Conservation (phyloP, 164 flowering plant genomes). For the Umbilicus rupestris region DNA sequence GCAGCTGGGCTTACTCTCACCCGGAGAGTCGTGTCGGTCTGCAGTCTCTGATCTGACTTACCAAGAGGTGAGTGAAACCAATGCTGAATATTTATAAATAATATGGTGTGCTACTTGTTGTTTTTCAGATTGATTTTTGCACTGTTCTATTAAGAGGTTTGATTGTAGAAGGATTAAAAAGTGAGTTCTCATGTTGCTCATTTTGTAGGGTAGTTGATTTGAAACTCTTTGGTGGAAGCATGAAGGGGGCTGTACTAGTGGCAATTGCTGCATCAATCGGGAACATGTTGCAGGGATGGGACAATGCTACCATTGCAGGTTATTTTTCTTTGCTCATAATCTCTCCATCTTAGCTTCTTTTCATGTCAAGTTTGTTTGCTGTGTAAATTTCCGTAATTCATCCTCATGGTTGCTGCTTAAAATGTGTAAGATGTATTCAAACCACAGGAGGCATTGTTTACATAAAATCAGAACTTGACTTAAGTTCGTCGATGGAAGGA, state of each 20-base stretch:
- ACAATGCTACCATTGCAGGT: conserved; percentile 64
- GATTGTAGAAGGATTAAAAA: background rate
- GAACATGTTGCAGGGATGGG: conserved; percentile 70
- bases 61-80: conserved; percentile 12
- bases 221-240: conserved; percentile 13
- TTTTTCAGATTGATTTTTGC: background rate
- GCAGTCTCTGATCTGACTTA: background rate
- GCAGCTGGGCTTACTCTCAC: background rate
- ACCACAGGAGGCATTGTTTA: conserved; percentile 66
- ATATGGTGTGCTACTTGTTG: background rate
- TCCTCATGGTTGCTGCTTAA: no score
- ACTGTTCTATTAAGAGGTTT: background rate
- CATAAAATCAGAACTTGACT: conserved; percentile 49
- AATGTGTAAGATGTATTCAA: background rate
- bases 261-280: conserved; percentile 59
- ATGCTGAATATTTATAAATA: conserved; percentile 2
- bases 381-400: background rate
- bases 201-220: conserved; percentile 10
- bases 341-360: background rate
- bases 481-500: conserved; percentile 56
- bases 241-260: conserved; percentile 49
- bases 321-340: background rate
- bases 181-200: conserved; percentile 3
- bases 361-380: background rate
- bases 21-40: background rate